A percentile compares a stretch with the other conserved stretches of the same genome.
phyloP scores from a whole-genome alignment of 1,284 basidiomycete species.

The Ustilago vetiveriae region DNA sequence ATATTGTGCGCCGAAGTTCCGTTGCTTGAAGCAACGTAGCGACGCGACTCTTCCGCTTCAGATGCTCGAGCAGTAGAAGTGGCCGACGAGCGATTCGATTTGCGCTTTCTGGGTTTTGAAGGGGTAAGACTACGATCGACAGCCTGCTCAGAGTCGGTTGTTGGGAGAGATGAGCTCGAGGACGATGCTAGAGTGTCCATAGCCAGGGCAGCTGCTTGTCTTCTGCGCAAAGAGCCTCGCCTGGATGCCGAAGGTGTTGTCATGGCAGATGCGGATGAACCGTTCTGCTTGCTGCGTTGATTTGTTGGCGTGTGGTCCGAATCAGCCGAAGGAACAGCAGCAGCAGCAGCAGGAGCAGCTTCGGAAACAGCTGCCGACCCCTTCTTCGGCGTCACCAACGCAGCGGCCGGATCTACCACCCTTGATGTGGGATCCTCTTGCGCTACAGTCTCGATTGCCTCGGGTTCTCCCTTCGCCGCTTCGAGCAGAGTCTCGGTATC shows the following conservation, averaged over 20 bases:
- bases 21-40: conserved; percentile 13
- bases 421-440: conserved; percentile 20
- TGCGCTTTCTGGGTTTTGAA: conserved; percentile 10
- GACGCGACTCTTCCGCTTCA: conserved; percentile 22
- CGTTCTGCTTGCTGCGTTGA: neutral
- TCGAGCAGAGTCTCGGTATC: conserved; percentile 39
- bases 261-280: conserved; percentile 4
- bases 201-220: neutral
- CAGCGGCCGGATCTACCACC: conserved; percentile 27
- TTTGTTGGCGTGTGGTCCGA: conserved; percentile 14
- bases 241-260: conserved; percentile 18
- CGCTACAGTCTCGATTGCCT: conserved; percentile 29
- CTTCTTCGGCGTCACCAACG: conserved; percentile 24
- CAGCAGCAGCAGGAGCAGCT: no score
- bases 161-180: conserved; percentile 22
- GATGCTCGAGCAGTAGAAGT: conserved; percentile 13
- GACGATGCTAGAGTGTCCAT: conserved; percentile 7
- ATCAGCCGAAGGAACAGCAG: no score
- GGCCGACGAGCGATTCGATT: conserved; percentile 14
- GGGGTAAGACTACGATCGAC: conserved; percentile 28
- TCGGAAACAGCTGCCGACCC: neutral
- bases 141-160: conserved; percentile 25
- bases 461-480: conserved; percentile 34
- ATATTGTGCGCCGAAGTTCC: conserved; percentile 1
- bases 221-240: conserved; percentile 18